These are phyloP conservation scores for Cyberlindnera japonica DNA, from an alignment of 805 yeast genomes.

Conservation along the genomic window DNA sequence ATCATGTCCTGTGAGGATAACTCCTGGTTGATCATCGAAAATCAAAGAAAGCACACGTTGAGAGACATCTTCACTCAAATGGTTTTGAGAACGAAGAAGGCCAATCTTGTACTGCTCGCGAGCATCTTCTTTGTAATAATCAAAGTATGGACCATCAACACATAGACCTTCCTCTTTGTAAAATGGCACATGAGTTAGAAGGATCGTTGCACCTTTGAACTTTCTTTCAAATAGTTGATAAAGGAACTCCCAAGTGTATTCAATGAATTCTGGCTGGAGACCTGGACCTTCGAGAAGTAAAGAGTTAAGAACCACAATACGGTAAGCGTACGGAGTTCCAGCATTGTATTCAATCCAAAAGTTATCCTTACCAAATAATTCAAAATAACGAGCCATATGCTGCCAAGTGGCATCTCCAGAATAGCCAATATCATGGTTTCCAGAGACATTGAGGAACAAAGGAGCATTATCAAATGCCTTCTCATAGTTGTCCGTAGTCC, in stretches of 20 bases:
- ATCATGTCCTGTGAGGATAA: conserved; percentile 91
- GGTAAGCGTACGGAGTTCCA: conserved; percentile 68
- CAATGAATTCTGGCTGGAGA: conserved; percentile 63
- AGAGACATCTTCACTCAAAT: conserved; percentile 62
- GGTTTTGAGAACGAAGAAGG: conserved; percentile 79
- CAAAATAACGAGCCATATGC: conserved; percentile 75
- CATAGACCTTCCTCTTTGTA: conserved; percentile 81
- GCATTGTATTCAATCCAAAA: conserved; percentile 69
- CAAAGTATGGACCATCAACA: conserved; percentile 76
- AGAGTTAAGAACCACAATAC: conserved; percentile 84
- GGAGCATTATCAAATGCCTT: conserved; percentile 45
- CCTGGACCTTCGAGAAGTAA: conserved; percentile 89
- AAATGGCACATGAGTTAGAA: conserved; percentile 87
- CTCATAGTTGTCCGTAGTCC: conserved; percentile 44
- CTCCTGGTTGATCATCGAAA: conserved; percentile 68
- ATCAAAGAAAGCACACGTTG: conserved; percentile 67
- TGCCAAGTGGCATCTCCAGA: conserved; percentile 92
- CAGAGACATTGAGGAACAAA: conserved; percentile 77
- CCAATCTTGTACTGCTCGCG: conserved; percentile 67
- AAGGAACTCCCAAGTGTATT: conserved; percentile 71
- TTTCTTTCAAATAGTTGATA: conserved; percentile 49
- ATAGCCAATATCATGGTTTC: conserved; percentile 96
- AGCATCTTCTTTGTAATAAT: conserved; percentile 52
- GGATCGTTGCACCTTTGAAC: conserved; percentile 74
- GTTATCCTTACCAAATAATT: conserved; percentile 80